Evolutionary conservation across 768 basidiomycete species (phyloP), one percentile per base, ranked within the genome.

Genomic region (Tubosaeta sp.): DNA sequence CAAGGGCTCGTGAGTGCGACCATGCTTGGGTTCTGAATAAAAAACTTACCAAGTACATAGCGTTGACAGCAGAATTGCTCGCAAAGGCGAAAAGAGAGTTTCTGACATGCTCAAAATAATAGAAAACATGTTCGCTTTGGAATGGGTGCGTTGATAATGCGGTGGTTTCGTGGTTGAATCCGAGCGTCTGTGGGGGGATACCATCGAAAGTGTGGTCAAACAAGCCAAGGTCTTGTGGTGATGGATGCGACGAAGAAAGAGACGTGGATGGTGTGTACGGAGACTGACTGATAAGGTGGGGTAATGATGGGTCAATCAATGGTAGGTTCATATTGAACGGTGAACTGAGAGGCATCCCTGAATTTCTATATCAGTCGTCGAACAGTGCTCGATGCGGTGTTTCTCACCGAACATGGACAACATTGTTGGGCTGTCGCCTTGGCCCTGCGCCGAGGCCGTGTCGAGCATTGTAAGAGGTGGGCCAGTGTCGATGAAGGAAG

Each of bases 51-150:
- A 77, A 74, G 63, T 83, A 83, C 54, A 85, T 82, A 50, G 81
- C 73, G 46, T 84, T 81, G 27, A 82, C 79, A 46, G 86, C 75
- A 8, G 76, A 65, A 52, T 81, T 82, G 11, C 80, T 78, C 32
- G 81, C 76, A 62, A 88, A 87, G 35, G 81, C 73, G 57, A 80
- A 83, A 60, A 88, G 83, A 51, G 83, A 70, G 57, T 78, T 79
- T 19, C 81, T 80, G 53, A 90, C 83, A 53, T 84, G 76, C 46
- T 81, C 78, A 63, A 91, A 89, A 67, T 89, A 90, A 67, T 89
- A 86, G 58, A 82, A 70, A 46, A 87, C 79, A 54, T 83, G 78
- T 32, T 82, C 78, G 48, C 77, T 74, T 57, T 81, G 78, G 35
- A 78, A 65, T 49, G 69, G 71, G 55, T 78, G 76, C 35, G 68